Conservation (phyloP, 441 rosid species). For the Populus hybrid region DNA sequence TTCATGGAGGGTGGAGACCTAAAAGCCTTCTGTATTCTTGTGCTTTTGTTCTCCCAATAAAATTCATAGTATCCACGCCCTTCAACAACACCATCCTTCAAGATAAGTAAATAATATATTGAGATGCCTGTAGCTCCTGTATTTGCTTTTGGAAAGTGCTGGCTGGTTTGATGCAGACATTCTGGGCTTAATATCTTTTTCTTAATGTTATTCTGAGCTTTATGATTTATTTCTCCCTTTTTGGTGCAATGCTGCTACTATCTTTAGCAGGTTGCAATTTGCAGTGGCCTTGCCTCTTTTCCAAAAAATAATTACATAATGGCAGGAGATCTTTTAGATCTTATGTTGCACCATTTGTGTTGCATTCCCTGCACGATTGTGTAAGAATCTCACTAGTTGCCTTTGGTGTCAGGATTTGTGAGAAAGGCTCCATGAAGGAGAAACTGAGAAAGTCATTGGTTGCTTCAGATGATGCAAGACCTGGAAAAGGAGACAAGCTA, state of each 20-base stretch:
- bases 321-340: background rate
- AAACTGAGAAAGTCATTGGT: conserved; percentile 34
- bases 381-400: conserved; percentile 12
- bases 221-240: conserved; percentile 6
- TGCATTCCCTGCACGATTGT: background rate
- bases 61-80: background rate
- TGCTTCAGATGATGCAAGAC: conserved; percentile 45
- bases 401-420: conserved; percentile 21
- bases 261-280: background rate
- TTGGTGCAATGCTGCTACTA: background rate
- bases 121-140: background rate
- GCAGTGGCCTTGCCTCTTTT: background rate
- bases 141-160: background rate
- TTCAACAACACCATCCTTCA: background rate
- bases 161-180: background rate
- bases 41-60: background rate
- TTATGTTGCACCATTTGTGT: background rate
- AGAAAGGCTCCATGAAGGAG: conserved; percentile 27
- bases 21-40: background rate
- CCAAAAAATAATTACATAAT: background rate
- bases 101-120: background rate
- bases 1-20: background rate
- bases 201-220: background rate
- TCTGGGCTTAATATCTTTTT: background rate
- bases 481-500: conserved; percentile 48